Base-by-base conservation (phyloP, 2,329 filamentous ascomycete genomes). In the Botryotinia narcissicola region DNA sequence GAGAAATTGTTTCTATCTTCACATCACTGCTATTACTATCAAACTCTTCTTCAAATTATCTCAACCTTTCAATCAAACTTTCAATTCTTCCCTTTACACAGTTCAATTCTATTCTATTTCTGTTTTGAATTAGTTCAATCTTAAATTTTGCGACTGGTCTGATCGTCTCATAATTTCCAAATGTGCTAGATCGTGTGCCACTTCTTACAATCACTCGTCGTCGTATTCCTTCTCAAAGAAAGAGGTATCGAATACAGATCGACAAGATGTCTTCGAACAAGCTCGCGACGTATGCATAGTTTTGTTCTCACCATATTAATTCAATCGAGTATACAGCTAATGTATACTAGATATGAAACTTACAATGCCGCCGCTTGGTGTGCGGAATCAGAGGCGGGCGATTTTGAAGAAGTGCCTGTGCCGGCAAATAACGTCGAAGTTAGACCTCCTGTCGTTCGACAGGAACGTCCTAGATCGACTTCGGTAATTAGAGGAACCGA, bases 301-400 rank as follows among this genome's bases (percentile, higher is more conserved):
- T 42, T 40, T 10, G 8, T 42, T 54, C 37, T 40, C 16, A 20
- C 12, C 16, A 29, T 10, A 22, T n/a, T 54, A 22, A 29, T 54
- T 29, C 10, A 57, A 10, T 57, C 20, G 46, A 68, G 5, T 10
- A 40, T 22, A 29, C 4, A 10, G 46, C 70, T 71, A 35, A 71
- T 35, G 12, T 12, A 18, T 25, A 18, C 40, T 40, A 71, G 70
- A 10, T 71, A 64, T 14, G 70, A 71, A 22, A 51, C 60, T 12
- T 32, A 66, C 10, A 57, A 32, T 25, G 70, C 70, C 8, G 70
- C 70, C 18, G 40, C 20, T 3, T 71, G 70, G 70, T 32, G 63
- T 32, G 25, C 44, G 7, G 70, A 64, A 12, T 64, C 59, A 6
- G 69, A 68, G 25, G 51, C 40, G 1, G 64, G 44, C 12, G 51